These are phyloP conservation scores for Suillus americanus DNA, from an alignment of 768 basidiomycete species.

Conservation along the genomic window DNA sequence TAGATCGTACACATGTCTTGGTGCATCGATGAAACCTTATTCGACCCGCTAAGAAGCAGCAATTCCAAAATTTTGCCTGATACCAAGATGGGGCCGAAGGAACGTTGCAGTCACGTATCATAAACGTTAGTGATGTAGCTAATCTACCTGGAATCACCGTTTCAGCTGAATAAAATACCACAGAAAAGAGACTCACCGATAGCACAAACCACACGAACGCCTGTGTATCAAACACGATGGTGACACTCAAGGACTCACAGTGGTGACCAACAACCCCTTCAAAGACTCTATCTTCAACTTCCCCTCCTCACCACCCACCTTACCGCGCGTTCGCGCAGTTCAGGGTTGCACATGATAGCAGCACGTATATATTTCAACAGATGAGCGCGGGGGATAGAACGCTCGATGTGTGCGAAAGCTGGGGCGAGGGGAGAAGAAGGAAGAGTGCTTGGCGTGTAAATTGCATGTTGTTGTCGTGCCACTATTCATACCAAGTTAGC, in stretches of 20 bases:
- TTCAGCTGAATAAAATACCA: neutral
- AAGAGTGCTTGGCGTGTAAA: conserved; percentile 57
- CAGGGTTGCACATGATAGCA: conserved; percentile 53
- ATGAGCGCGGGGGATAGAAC: conserved; percentile 46
- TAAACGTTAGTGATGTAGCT: neutral
- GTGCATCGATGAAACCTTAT: neutral
- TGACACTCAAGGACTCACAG: neutral
- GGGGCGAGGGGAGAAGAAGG: conserved; percentile 43
- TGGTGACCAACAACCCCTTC: conserved; percentile 20
- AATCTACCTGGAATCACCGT: neutral
- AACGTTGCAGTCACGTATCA: neutral
- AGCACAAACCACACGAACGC: neutral
- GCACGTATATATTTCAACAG: conserved; percentile 57
- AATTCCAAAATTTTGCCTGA: neutral
- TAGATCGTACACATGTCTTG: neutral
- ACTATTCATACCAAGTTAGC: conserved; percentile 36
- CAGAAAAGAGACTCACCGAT: neutral
- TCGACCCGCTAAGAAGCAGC: neutral
- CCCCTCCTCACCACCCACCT: conserved; percentile 35
- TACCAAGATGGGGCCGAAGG: neutral
- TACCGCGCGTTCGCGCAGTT: conserved; percentile 43
- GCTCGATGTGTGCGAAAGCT: conserved; percentile 32
- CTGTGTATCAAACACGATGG: neutral
- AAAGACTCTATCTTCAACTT: conserved; percentile 28
- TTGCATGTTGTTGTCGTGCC: conserved; percentile 64